Evolutionary conservation across 768 basidiomycete species (phyloP).

Genomic region (Lactifluus hygrophoroides): DNA sequence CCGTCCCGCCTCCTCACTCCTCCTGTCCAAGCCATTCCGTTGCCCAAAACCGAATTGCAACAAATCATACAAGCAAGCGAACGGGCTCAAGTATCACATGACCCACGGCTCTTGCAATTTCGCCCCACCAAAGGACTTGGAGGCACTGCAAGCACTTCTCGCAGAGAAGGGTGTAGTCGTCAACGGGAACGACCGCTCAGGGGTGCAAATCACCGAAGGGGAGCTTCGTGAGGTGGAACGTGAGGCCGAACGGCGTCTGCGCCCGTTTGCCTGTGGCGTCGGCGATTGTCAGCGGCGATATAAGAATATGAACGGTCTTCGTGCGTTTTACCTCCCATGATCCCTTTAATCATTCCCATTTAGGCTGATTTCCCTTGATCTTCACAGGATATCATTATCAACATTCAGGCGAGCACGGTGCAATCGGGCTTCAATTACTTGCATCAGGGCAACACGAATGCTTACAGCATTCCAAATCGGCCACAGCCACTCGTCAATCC

Average conservation of each 20-base stretch:
- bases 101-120: conserved; percentile 91
- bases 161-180: conserved; percentile 34
- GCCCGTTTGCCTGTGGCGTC: conserved; percentile 86
- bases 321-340: conserved; percentile 27
- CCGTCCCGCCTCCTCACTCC: conserved; percentile 46
- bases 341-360: not conserved
- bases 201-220: conserved; percentile 37
- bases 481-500: conserved; percentile 11
- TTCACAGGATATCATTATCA: conserved; percentile 77
- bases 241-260: conserved; percentile 73
- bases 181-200: conserved; percentile 31
- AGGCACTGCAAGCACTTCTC: conserved; percentile 65
- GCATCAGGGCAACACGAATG: conserved; percentile 65
- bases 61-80: conserved; percentile 94
- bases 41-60: conserved; percentile 95
- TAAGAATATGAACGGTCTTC: conserved; percentile 97
- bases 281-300: conserved; percentile 82
- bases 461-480: conserved; percentile 28
- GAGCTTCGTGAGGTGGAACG: conserved; percentile 67
- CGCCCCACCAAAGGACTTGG: conserved; percentile 78
- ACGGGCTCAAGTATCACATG: conserved; percentile 91
- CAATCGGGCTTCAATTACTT: conserved; percentile 75
- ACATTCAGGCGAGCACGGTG: conserved; percentile 93
- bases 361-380: conserved; percentile 1
- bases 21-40: conserved; percentile 78